Evolutionary conservation across 345 rosid species (phyloP), one percentile per base, ranked within the genome.

Genomic region (Rhodamnia rubescens): DNA sequence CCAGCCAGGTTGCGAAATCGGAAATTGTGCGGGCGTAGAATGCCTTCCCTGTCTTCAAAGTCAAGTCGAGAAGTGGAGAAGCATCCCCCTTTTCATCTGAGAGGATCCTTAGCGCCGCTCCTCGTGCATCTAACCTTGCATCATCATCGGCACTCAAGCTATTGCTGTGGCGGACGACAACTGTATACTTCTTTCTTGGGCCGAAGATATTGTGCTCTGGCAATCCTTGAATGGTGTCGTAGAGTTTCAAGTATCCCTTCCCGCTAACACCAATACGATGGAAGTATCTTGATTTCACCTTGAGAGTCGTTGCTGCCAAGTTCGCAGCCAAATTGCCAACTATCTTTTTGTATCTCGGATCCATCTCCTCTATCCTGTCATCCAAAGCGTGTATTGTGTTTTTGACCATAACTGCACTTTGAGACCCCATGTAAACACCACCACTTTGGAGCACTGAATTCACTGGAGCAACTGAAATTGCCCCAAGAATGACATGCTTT

Each of bases 291-390:
- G 94, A 88, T 85, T 90, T 93, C 74, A 94, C 94, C 85, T 90
- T 94, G 86, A 94, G 87, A 82, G 95, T 94, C 4, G 93, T 94
- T 27, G 90, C 91, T 84, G 94, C 94, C 78, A 94, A 85, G 89
- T 84, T 94, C 32, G 94, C 95, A 3, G 95, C 86, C 57, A 94
- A 84, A 40, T 94, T 94, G 52, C 95, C 92, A 8, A 94, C 93
- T 22, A 93, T 93, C 84, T 92, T 94, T 90, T 90, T 94, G 29
- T 94, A 93, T 55, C 88, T 94, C 58, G 11, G 24, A 88, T 94
- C 96, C 96, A 94, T 94, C 87, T 93, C 94, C 89, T 94, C 95
- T 75, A 94, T 93, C 85, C 96, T 87, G 42, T 93, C 95, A 87
- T 94, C 96, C 87, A 94, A 87, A 85, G 91, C 88, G 82, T 92